These are phyloP conservation scores for Hanseniaspora singularis DNA, from an alignment of 805 yeast genomes.

Conservation along the genomic window DNA sequence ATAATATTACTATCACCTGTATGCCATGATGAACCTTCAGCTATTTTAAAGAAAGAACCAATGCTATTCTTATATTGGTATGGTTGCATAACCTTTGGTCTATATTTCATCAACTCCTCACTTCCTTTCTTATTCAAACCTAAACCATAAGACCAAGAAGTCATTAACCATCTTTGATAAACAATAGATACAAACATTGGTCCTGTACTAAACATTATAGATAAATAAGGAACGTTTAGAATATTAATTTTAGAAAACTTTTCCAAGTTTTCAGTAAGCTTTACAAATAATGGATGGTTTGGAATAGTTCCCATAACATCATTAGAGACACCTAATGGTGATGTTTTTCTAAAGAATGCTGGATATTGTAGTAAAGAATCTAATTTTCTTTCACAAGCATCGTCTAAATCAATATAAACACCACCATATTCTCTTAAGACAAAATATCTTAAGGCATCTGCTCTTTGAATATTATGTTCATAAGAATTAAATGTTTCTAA, in stretches of 20 bases:
- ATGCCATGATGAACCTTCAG: constrained; percentile 89
- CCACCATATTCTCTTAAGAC: constrained; percentile 78
- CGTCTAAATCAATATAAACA: constrained; percentile 79
- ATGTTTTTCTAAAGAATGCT: constrained; percentile 76
- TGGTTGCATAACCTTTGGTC: constrained; percentile 60
- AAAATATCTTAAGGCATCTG: constrained; percentile 84
- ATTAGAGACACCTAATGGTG: constrained; percentile 84
- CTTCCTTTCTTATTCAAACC: constrained; percentile 14
- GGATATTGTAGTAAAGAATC: constrained; percentile 75
- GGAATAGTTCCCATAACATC: constrained; percentile 89
- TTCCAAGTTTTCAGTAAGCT: constrained; percentile 52
- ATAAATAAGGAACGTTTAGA: constrained; percentile 57
- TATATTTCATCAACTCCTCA: constrained; percentile 52
- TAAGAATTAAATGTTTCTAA: constrained; percentile 64
- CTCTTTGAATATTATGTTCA: constrained; percentile 72
- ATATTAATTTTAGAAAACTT: constrained; percentile 63
- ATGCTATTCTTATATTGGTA: constrained; percentile 53
- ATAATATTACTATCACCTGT: constrained; percentile 72
- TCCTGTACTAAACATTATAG: constrained; percentile 89
- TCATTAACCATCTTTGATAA: constrained; percentile 77
- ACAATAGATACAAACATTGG: constrained; percentile 76
- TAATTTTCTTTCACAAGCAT: constrained; percentile 65
- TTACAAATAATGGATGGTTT: constrained; percentile 69
- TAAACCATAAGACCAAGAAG: constrained; percentile 27
- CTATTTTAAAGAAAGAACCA: constrained; percentile 57